phyloP scores from a whole-genome alignment of 768 basidiomycete genomes.

The Tulasnella sp. region DNA sequence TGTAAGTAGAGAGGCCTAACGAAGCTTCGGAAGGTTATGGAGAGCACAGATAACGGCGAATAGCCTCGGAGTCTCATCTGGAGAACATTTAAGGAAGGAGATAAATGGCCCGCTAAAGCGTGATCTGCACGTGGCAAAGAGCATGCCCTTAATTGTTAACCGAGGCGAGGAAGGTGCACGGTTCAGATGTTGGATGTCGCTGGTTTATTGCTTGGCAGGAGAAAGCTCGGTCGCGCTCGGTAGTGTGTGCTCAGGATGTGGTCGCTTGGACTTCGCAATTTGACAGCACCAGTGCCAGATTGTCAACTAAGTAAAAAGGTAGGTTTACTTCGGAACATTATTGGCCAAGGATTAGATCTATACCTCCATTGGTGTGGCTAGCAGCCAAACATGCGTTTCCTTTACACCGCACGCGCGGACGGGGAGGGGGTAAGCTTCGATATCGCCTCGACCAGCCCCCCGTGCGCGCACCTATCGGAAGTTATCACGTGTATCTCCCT shows the following conservation, averaged over 20 bases:
- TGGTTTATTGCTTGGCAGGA: not conserved
- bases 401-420: not conserved
- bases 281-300: no score
- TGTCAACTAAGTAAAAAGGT: no score
- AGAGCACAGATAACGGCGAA: no score
- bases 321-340: not conserved
- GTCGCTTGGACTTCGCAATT: no score
- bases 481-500: not conserved
- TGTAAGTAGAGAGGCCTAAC: no score
- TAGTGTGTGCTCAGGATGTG: no score
- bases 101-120: not conserved
- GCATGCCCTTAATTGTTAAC: not conserved
- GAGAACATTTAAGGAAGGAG: not conserved
- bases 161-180: not conserved
- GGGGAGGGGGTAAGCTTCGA: not conserved
- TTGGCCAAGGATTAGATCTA: not conserved
- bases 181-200: not conserved
- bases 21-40: no score
- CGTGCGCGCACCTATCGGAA: not conserved
- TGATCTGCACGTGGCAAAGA: not conserved
- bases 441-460: not conserved
- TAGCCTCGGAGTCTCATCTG: not conserved
- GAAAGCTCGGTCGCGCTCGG: not conserved
- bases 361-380: not conserved
- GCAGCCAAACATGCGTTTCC: not conserved